phyloP scores from a whole-genome alignment of 2,329 filamentous ascomycete species.

The Aplosporella prunicola region DNA sequence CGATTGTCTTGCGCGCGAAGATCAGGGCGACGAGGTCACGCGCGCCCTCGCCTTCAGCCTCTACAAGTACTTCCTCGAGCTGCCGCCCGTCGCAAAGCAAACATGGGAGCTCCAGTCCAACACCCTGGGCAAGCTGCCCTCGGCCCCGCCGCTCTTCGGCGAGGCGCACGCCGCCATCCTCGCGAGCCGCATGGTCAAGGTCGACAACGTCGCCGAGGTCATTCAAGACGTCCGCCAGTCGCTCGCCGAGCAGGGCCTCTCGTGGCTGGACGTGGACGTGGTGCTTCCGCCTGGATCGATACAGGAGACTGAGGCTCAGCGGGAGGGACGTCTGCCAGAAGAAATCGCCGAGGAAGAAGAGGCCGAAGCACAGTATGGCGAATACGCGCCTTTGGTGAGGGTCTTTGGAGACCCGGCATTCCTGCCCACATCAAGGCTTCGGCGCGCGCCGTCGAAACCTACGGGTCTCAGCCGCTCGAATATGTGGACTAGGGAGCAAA shows the following conservation, averaged over 20 bases:
- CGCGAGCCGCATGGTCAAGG: slow-evolving; percentile 71
- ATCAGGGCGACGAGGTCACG: slow-evolving; percentile 90
- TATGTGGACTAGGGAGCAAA: slow-evolving; percentile 71
- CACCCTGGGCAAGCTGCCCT: slow-evolving; percentile 48
- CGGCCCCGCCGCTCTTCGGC: slow-evolving; percentile 63
- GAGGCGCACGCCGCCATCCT: slow-evolving; percentile 90
- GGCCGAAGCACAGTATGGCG: slow-evolving; percentile 62
- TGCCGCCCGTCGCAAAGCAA: slow-evolving; percentile 66
- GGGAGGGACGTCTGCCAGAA: slow-evolving; percentile 50
- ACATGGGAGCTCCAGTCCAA: slow-evolving; percentile 51
- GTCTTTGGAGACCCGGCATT: slow-evolving; percentile 78
- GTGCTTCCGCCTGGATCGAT: slow-evolving; percentile 73
- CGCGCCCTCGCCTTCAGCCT: slow-evolving; percentile 85
- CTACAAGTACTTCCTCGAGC: slow-evolving; percentile 86
- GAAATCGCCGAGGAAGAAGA: slow-evolving; percentile 54
- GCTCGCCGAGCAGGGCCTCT: slow-evolving; percentile 70
- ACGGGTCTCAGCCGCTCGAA: slow-evolving; percentile 69
- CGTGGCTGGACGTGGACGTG: slow-evolving; percentile 79
- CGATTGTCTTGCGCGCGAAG: slow-evolving; percentile 79
- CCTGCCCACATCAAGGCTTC: slow-evolving; percentile 73
- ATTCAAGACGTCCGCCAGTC: slow-evolving; percentile 65
- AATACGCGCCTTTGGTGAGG: slow-evolving; percentile 66
- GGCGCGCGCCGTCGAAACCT: slow-evolving; percentile 78
- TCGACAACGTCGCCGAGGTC: slow-evolving; percentile 66
- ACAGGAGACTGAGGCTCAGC: slow-evolving; percentile 23